Evolutionary conservation across 2,329 filamentous ascomycete species (phyloP), one percentile per base, ranked within the genome.

Genomic region (Ilyonectria mors-panacis): DNA sequence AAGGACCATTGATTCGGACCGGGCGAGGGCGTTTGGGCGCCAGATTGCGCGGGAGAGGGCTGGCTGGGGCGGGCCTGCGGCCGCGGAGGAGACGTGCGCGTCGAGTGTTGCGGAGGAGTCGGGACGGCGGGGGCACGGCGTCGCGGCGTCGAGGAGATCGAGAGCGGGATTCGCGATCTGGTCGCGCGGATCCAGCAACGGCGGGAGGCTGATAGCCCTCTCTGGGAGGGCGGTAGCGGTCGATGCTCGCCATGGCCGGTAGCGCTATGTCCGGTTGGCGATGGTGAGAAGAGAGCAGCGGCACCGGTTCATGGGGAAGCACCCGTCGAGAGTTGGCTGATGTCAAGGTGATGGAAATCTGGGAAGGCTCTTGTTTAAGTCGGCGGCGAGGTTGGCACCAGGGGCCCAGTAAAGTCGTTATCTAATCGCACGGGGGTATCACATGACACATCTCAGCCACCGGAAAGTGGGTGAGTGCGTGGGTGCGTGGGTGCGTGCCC

Each of bases 1-100:
- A 98, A 98, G 62, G 94, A 87, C 96, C 96, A 99, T 86, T 98
- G 95, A 69, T 85, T 87, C 56, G 82, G 80, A 45, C 77, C 70
- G 48, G 79, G 70, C 12, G 79, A 68, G 2, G 82, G 78, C 55
- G 79, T 79, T 68, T 82, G 80, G 30, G 83, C 79, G 33, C 76
- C 76, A 6, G 81, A 81, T 30, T 76, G 81, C 45, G 79, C 74
- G 13, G 86, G 84, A 26, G 86, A 86, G 17, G 80, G 80, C 59
- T 82, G 81, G 73, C 79, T 80, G 50, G 81, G 79, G 65, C 79
- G 82, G 59, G 80, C 83, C 55, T 82, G 82, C 10, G 85, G 82
- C 51, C 84, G 84, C 23, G 87, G 86, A 10, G 87, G 88, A 50
- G 88, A 90, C 8, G 84, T 86, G 69, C 86, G 84, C 57, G 86